Percentiles rank a stretch among this genome's conserved stretches.
These are phyloP conservation scores for Globisporangium emineosum DNA, from an alignment of 352 stramenopile species.

Conservation along the genomic window DNA sequence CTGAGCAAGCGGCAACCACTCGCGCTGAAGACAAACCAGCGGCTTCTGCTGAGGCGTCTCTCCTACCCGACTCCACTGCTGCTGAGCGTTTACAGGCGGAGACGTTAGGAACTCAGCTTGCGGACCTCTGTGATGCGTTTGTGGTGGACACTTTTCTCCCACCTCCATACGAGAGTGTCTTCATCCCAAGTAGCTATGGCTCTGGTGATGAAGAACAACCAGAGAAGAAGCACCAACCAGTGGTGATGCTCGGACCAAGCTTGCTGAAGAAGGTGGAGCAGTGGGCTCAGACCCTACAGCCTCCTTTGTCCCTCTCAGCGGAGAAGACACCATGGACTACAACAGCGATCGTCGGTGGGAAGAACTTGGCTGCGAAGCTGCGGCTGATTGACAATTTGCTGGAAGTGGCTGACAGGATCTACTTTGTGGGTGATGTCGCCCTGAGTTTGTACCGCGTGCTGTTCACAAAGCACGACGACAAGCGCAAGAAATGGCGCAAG, in stretches of 20 bases:
- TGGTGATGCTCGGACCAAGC: slow-evolving; percentile 23
- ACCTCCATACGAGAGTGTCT: slow-evolving; percentile 15
- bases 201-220: background rate
- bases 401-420: slow-evolving; percentile 52
- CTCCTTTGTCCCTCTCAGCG: background rate
- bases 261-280: slow-evolving; percentile 21
- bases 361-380: slow-evolving; percentile 47
- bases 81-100: slow-evolving; percentile 11
- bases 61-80: background rate
- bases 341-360: slow-evolving; percentile 55
- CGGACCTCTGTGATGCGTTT: slow-evolving; percentile 18
- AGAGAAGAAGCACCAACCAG: background rate
- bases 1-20: background rate
- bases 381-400: slow-evolving; percentile 65
- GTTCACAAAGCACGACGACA: slow-evolving; percentile 20
- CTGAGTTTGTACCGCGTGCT: slow-evolving; percentile 54
- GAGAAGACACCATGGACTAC: background rate
- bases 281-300: slow-evolving; percentile 38
- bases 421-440: slow-evolving; percentile 64
- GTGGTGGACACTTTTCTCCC: slow-evolving; percentile 29
- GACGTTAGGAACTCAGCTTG: slow-evolving; percentile 20
- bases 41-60: too few species aligned
- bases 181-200: slow-evolving; percentile 4
- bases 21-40: background rate
- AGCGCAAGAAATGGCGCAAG: slow-evolving; percentile 5